Percentiles rank a stretch among this genome's conserved stretches.
Conservation (phyloP, 176 grass and related monocot genomes). For the Hordeum vulgare region DNA sequence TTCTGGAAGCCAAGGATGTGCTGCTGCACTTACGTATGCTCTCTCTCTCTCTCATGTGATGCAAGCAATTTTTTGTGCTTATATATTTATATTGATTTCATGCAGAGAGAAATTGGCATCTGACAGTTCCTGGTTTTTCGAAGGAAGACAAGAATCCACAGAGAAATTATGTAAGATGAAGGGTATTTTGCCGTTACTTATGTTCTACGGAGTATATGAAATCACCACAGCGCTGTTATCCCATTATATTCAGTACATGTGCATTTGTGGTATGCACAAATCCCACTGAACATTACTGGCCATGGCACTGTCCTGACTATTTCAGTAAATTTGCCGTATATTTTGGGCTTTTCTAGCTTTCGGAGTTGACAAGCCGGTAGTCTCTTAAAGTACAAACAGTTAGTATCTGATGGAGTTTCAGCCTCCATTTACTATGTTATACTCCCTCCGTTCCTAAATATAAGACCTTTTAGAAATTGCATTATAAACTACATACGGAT, state of each 20-base stretch:
- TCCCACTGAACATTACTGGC: background rate
- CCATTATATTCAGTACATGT: background rate
- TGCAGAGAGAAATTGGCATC: conserved; percentile 85
- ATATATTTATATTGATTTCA: conserved; percentile 10
- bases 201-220: conserved; percentile 6
- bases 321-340: background rate
- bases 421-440: background rate
- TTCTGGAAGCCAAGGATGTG: conserved; percentile 82
- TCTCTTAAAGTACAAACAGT: background rate
- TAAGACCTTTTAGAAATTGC: too few species aligned
- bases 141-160: conserved; percentile 73
- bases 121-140: conserved; percentile 84
- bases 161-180: conserved; percentile 70
- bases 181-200: background rate
- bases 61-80: background rate
- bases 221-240: background rate
- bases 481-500: too few species aligned
- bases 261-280: background rate
- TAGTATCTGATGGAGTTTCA: background rate
- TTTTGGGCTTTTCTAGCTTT: background rate
- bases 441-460: too few species aligned
- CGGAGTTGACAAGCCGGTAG: background rate
- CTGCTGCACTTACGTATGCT: conserved; percentile 78
- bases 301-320: background rate
- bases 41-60: background rate